Conservation (phyloP, 495 filamentous ascomycete species). For the Cudoniella acicularis region DNA sequence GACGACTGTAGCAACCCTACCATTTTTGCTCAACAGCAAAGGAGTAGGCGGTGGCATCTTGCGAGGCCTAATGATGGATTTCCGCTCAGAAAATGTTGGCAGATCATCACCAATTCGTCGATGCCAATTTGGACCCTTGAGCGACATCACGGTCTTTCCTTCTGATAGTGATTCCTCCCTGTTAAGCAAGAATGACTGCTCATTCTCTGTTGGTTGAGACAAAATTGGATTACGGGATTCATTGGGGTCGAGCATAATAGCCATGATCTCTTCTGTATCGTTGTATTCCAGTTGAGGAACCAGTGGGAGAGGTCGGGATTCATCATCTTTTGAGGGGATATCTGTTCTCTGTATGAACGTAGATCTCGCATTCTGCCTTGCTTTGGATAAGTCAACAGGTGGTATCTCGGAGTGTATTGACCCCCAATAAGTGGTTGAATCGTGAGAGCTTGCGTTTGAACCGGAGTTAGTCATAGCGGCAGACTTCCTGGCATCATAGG, state of each 20-base stretch:
- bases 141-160: constrained; percentile 10
- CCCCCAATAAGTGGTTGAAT: constrained; percentile 20
- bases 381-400: constrained; percentile 17
- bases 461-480: constrained; percentile 9
- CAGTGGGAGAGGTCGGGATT: neutral
- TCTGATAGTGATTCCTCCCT: constrained; percentile 15
- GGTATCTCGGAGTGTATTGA: constrained; percentile 17
- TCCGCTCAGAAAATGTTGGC: constrained; percentile 48
- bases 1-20: constrained; percentile 28
- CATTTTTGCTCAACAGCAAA: constrained; percentile 35
- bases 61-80: constrained; percentile 22
- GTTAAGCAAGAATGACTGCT: constrained; percentile 20
- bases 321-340: neutral
- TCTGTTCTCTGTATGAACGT: constrained; percentile 16
- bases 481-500: constrained; percentile 27
- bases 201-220: neutral
- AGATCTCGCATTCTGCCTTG: constrained; percentile 7
- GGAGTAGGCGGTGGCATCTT: constrained; percentile 46
- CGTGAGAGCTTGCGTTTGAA: constrained; percentile 9
- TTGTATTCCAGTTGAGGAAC: neutral
- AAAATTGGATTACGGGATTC: constrained; percentile 9
- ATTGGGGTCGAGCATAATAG: constrained; percentile 34
- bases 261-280: constrained; percentile 24
- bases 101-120: constrained; percentile 48
- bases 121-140: constrained; percentile 35